Base-by-base conservation (phyloP, 2,329 filamentous ascomycete species). In the Trichophyton schoenleinii region DNA sequence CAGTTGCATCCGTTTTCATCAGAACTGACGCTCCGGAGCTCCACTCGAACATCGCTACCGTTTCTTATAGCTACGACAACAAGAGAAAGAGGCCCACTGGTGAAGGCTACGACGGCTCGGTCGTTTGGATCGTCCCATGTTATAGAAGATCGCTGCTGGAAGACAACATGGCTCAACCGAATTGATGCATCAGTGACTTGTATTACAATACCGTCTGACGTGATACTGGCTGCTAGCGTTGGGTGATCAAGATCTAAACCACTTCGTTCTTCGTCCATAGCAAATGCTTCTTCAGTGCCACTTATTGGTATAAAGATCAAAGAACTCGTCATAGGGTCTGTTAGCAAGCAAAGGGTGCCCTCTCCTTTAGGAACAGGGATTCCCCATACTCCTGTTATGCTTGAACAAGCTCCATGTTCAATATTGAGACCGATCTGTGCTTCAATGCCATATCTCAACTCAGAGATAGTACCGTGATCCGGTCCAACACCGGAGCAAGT, bases 361-460 rank as follows among this genome's bases (percentile, higher is more conserved):
- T 65, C 70, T 57, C 65, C 69, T 58, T 62, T 62, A 52, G 65
- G 53, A 61, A 74, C 70, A 25, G 74, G 67, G 62, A 80, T 68
- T 38, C 72, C 70, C 77, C 77, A 80, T 64, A 80, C 69, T 41
- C 73, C 72, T 55, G 73, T 67, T 3, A 78, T 71, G 46, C 72
- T 72, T 11, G 69, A 69, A 4, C 75, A 64, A 61, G 77, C 74
- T 58, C 76, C 75, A 42, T 76, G 67, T 13, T 72, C 68, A 59
- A 75, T 72, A 1, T 72, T 69, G 57, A 73, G 68, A 9, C 81
- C 83, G 65, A 89, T 83, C 61, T 81, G 83, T 18, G 87, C 88
- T 67, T 87, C 83, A 31, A 89, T 74, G 3, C 89, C 88, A 70
- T 84, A 79, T 64, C 87, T 81, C 64, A 89, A 78, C 68, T 92